Evolutionary conservation across 2,329 filamentous ascomycete species (phyloP).

Genomic region (Neocatenulostroma microsporum): DNA sequence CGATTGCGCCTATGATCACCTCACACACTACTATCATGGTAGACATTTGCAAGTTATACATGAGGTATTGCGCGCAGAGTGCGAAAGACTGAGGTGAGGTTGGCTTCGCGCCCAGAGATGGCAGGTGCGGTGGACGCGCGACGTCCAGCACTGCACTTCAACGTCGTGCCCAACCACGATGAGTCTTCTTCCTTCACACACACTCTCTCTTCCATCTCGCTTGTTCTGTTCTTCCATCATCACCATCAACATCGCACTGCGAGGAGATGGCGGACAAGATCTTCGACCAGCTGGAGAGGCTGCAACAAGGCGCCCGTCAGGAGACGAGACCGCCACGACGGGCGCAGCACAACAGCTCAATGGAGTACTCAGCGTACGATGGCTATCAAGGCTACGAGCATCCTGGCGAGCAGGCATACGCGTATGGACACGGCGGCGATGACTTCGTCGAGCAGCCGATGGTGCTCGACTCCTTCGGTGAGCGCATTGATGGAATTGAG

Average conservation of each 20-base stretch:
- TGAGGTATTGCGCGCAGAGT: too few species aligned
- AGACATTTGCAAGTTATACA: too few species aligned
- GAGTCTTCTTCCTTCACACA: too few species aligned
- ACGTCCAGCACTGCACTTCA: constrained; percentile 2
- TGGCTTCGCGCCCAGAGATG: neutral
- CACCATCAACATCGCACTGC: neutral
- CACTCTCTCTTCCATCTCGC: neutral
- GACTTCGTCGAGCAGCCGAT: constrained; percentile 11
- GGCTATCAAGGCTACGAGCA: constrained; percentile 8
- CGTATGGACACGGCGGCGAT: constrained; percentile 4
- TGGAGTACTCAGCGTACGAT: constrained; percentile 9
- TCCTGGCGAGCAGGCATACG: neutral
- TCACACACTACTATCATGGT: too few species aligned
- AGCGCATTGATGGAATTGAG: too few species aligned
- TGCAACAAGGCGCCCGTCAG: constrained; percentile 16
- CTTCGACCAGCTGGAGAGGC: constrained; percentile 23
- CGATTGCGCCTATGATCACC: too few species aligned
- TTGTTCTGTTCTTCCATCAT: too few species aligned
- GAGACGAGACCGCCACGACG: constrained; percentile 3
- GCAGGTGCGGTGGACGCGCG: constrained; percentile 1
- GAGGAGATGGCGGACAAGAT: constrained; percentile 19
- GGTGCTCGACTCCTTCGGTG: constrained; percentile 45
- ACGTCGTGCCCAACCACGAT: too few species aligned
- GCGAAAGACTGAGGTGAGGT: too few species aligned
- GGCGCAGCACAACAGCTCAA: constrained; percentile 4